These are phyloP conservation scores for Jaapia argillacea DNA, from an alignment of 768 basidiomycete species.

Conservation along the genomic window DNA sequence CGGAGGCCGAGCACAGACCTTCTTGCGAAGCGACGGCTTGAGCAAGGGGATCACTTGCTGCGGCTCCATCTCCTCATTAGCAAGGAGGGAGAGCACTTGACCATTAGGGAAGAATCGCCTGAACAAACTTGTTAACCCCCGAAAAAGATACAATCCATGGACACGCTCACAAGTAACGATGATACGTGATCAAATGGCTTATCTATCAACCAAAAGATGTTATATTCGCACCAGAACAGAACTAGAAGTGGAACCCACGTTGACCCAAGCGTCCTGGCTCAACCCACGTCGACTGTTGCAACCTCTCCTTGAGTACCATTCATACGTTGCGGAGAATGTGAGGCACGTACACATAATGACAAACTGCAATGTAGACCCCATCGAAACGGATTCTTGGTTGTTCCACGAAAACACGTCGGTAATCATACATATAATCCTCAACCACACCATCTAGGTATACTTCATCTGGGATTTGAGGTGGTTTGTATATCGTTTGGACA, in stretches of 20 bases:
- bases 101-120: slow-evolving; percentile 88
- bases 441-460: slow-evolving; percentile 40
- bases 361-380: slow-evolving; percentile 87
- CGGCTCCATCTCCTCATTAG: slow-evolving; percentile 69
- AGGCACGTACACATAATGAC: slow-evolving; percentile 67
- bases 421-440: slow-evolving; percentile 47
- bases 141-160: neutral
- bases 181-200: slow-evolving; percentile 83
- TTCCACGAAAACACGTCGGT: slow-evolving; percentile 70
- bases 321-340: slow-evolving; percentile 4
- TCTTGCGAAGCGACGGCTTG: slow-evolving; percentile 68
- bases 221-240: neutral
- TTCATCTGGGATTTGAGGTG: slow-evolving; percentile 61
- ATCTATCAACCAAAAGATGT: slow-evolving; percentile 33
- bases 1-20: slow-evolving; percentile 31
- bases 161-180: slow-evolving; percentile 69
- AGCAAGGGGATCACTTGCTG: slow-evolving; percentile 66
- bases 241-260: slow-evolving; percentile 37
- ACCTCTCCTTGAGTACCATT: no score
- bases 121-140: neutral
- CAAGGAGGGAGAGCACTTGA: slow-evolving; percentile 73
- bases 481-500: slow-evolving; percentile 55
- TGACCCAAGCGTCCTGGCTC: slow-evolving; percentile 82
- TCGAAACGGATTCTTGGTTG: slow-evolving; percentile 80
- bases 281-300: slow-evolving; percentile 53